Evolutionary conservation across 2,329 filamentous ascomycete species (phyloP).

Genomic region (Monilinia polystroma): DNA sequence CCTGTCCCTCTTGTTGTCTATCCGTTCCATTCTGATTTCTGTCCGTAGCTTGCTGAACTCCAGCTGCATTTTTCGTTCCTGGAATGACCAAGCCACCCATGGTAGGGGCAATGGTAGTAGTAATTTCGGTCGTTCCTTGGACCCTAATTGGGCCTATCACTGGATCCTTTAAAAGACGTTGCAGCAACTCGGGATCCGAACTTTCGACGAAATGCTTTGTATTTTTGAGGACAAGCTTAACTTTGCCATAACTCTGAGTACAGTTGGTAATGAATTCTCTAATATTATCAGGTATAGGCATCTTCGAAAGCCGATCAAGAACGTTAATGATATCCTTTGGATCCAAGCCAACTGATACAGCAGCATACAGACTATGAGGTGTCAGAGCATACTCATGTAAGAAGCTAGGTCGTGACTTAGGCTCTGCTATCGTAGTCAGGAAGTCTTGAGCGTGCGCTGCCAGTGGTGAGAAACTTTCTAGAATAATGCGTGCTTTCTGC

Average conservation of each 20-base stretch:
- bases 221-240: conserved; percentile 90
- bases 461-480: conserved; percentile 90
- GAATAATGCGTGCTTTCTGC: conserved; percentile 78
- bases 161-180: conserved; percentile 80
- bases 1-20: conserved; percentile 48
- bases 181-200: conserved; percentile 80
- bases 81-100: conserved; percentile 88
- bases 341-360: conserved; percentile 89
- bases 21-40: conserved; percentile 43
- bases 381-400: conserved; percentile 94
- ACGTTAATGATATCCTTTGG: conserved; percentile 88
- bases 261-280: conserved; percentile 72
- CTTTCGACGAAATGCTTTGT: conserved; percentile 95
- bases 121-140: conserved; percentile 68
- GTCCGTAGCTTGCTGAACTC: conserved; percentile 69
- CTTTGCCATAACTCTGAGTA: conserved; percentile 90
- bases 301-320: conserved; percentile 86
- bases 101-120: conserved; percentile 78
- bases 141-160: conserved; percentile 78
- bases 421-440: conserved; percentile 92
- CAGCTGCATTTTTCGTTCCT: conserved; percentile 89
- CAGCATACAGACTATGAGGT: conserved; percentile 89
- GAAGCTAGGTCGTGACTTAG: conserved; percentile 82
- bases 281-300: conserved; percentile 77
- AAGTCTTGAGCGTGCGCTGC: conserved; percentile 90